phyloP scores from a whole-genome alignment of 805 yeast species.

The Candida cerambycidarum region DNA sequence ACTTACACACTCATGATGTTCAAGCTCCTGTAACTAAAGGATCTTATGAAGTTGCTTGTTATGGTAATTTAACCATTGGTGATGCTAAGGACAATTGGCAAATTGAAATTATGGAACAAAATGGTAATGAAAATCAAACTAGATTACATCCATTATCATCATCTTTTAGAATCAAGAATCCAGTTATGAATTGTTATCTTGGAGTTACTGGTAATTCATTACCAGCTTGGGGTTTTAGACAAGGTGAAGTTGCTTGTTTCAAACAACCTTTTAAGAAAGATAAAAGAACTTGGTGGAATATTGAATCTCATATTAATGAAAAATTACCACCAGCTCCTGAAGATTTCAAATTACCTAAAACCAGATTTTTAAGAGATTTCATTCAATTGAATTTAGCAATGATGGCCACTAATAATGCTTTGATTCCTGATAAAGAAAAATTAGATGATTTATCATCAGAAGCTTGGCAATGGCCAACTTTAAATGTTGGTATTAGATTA shows the following conservation, averaged over 20 bases:
- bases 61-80: conserved; percentile 64
- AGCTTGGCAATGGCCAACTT: conserved; percentile 86
- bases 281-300: conserved; percentile 87
- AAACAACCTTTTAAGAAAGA: conserved; percentile 67
- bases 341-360: conserved; percentile 67
- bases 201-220: conserved; percentile 77
- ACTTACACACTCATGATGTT: conserved; percentile 70
- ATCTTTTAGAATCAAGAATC: conserved; percentile 72
- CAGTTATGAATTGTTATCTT: conserved; percentile 74
- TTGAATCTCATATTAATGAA: conserved; percentile 66
- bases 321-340: conserved; percentile 59
- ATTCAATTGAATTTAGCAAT: conserved; percentile 71
- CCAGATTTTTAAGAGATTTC: conserved; percentile 71
- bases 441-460: conserved; percentile 67
- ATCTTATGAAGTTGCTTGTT: conserved; percentile 67
- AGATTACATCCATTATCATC: conserved; percentile 79
- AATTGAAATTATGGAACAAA: conserved; percentile 64
- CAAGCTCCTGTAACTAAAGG: conserved; percentile 59
- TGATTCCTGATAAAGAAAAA: conserved; percentile 73
- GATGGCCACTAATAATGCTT: conserved; percentile 82
- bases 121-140: conserved; percentile 50
- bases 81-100: conserved; percentile 78
- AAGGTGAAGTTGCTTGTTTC: conserved; percentile 90
- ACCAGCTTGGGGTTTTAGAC: conserved; percentile 98
- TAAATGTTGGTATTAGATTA: conserved; percentile 70